phyloP scores from a whole-genome alignment of 306 rosid species.

The Amphicarpaea edgeworthii region DNA sequence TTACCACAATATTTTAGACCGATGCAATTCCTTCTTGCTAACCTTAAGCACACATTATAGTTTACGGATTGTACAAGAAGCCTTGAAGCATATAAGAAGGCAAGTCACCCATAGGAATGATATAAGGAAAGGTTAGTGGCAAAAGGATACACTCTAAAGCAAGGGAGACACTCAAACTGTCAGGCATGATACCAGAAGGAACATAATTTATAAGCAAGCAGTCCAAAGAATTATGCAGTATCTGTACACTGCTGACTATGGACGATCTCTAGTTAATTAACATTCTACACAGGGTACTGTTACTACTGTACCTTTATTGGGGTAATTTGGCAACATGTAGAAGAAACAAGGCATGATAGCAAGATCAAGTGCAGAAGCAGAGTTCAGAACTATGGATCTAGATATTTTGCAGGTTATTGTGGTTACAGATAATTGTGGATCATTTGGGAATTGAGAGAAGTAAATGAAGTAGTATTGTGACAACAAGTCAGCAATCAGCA shows the following conservation, averaged over 20 bases:
- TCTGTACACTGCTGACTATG: background rate
- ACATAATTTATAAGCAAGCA: background rate
- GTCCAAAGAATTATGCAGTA: conserved; percentile 3
- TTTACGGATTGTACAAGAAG: background rate
- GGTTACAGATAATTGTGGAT: background rate
- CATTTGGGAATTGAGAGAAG: background rate
- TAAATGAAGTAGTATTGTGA: background rate
- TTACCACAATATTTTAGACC: background rate
- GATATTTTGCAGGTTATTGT: background rate
- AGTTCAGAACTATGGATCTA: background rate
- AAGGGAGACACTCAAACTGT: background rate
- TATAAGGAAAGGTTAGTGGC: background rate
- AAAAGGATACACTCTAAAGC: background rate
- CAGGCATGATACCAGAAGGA: background rate
- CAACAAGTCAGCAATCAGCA: background rate
- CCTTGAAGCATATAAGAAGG: background rate
- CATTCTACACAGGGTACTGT: background rate
- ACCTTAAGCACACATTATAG: background rate
- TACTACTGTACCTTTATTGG: background rate
- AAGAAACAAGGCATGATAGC: background rate
- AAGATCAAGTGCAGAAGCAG: background rate
- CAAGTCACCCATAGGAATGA: background rate
- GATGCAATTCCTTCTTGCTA: conserved; percentile 1
- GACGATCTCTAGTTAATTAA: background rate
- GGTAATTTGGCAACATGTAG: background rate